Base-by-base conservation (phyloP, 371 early-diverging fungal genomes). In the Rhizomucor pusillus region DNA sequence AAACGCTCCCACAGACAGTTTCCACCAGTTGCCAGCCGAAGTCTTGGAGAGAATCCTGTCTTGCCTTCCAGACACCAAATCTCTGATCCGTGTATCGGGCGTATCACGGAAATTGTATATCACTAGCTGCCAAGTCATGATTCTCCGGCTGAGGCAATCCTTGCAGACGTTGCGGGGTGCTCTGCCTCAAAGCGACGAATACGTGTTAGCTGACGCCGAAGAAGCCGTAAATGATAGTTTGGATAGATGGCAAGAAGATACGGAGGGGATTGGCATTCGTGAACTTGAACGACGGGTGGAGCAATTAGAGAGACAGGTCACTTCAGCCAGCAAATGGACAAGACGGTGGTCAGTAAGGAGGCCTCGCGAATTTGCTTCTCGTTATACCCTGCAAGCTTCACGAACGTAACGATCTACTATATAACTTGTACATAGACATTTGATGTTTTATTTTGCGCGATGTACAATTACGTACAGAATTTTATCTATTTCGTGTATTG, bases 61-160 rank as follows among this genome's bases (percentile, higher is more conserved):
- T 13, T 60, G 52, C 50, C 33, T 50, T 1, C 23, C 58, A 10
- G 60, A 61, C 37, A 59, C 60, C 18, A 19, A 37, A 6, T 47
- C 50, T 2, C 47, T 73, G 5, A 60, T 67, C 18, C 56, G 48
- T 19, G 16, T 50, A 12, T 47, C 74, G 5, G 33, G 70, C 6
- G 52, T 56, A 3, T 65, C 62, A 4, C 62, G 70, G 6, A 4
- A 43, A 13, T 73, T 65, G 34, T 73, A 69, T 24, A 54, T 67
- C 18, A 53, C 67, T n/a, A 43, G 45, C 16, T 69, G 69, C 43
- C 47, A 65, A 25, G 57, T 66, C 0, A n/a, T 67, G 11, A 45
- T 63, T 10, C n/a, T 29, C n/a, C 59, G 63, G 2, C 29, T 73
- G 10, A 43, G 62, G 3, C 37, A 25, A 11, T 41, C 61, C 5